Conservation (phyloP, 768 basidiomycete genomes). For the Trichaptum fuscoviolaceum region DNA sequence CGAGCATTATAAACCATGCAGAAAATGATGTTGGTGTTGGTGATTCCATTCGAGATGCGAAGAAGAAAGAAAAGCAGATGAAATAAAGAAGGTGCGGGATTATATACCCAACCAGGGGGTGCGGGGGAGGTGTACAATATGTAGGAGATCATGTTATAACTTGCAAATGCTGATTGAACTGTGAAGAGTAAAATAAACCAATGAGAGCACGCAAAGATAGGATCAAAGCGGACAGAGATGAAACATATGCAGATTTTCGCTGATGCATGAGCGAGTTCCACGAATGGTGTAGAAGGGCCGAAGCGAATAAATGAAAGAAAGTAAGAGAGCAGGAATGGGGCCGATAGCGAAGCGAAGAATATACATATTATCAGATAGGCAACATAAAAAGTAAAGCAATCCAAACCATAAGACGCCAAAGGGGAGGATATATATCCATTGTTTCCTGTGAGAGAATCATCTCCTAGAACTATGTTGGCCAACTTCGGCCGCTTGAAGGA, state of each 20-base stretch:
- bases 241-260: not conserved
- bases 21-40: not conserved
- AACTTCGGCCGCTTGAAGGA: slow-evolving; percentile 62
- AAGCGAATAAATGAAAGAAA: not conserved
- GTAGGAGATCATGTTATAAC: not conserved
- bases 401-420: not conserved
- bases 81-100: not conserved
- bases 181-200: not conserved
- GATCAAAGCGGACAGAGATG: not conserved
- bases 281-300: not conserved
- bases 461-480: slow-evolving; percentile 19
- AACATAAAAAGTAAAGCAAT: not conserved
- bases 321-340: not conserved
- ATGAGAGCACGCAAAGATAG: not conserved
- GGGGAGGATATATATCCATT: not conserved
- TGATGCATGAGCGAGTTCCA: no score
- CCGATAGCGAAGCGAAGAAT: not conserved
- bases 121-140: not conserved
- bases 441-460: not conserved
- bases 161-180: not conserved
- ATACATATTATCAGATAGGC: not conserved
- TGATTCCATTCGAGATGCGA: not conserved
- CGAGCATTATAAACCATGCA: not conserved
- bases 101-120: not conserved
- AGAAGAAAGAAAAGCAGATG: not conserved